phyloP scores from a whole-genome alignment of 345 rosid genomes.

The Eutrema yunnanense region DNA sequence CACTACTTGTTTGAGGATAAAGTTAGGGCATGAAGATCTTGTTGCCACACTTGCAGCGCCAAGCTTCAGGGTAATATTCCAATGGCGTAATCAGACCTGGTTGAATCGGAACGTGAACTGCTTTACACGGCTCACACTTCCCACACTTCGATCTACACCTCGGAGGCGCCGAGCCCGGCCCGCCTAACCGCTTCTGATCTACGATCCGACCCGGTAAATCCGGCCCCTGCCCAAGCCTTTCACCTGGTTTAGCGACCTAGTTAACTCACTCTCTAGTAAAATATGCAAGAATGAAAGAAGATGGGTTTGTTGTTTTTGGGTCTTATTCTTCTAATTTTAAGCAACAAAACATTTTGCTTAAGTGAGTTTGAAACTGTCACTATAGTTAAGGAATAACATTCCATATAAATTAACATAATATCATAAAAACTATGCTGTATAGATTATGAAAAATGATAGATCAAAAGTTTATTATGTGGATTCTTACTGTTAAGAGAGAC shows the following conservation, averaged over 20 bases:
- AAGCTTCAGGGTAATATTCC: slow-evolving; percentile 93
- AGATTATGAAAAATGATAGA: neutral
- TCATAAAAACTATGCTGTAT: neutral
- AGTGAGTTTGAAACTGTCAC: neutral
- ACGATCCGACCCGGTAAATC: slow-evolving; percentile 12
- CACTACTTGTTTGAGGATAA: neutral
- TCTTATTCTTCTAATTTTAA: neutral
- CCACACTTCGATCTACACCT: slow-evolving; percentile 79
- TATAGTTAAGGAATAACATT: neutral
- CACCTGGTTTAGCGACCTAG: slow-evolving; percentile 17
- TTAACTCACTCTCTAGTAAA: neutral
- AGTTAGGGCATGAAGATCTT: slow-evolving; percentile 64
- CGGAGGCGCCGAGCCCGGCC: slow-evolving; percentile 70
- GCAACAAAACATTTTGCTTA: neutral
- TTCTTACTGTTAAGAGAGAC: slow-evolving; percentile 4
- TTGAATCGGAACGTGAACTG: slow-evolving; percentile 77
- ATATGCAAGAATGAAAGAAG: neutral
- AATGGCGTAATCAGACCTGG: slow-evolving; percentile 46
- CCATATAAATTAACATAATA: neutral
- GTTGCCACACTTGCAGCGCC: slow-evolving; percentile 95
- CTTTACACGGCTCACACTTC: slow-evolving; percentile 61
- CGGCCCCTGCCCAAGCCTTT: slow-evolving; percentile 21
- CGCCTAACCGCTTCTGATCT: slow-evolving; percentile 38
- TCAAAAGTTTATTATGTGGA: neutral
- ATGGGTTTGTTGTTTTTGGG: neutral